Evolutionary conservation across 2,329 filamentous ascomycete species (phyloP).

Genomic region (Cordyceps pruinosa): DNA sequence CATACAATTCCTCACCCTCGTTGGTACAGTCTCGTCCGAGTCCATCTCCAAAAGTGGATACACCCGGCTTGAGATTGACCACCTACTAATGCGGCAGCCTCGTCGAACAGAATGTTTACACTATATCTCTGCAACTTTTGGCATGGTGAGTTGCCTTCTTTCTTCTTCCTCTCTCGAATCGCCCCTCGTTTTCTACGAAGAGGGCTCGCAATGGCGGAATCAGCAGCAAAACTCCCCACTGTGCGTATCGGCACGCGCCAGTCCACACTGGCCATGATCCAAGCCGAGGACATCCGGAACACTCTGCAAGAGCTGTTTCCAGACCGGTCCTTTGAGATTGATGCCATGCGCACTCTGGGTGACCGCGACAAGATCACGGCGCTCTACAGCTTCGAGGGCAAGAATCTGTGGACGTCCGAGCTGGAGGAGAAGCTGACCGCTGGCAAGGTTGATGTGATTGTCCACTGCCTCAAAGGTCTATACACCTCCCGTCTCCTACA

Average conservation of each 20-base stretch:
- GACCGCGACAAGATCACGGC: constrained; percentile 89
- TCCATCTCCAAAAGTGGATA: too few relatives aligned
- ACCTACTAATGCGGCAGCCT: too few relatives aligned
- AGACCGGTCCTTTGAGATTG: constrained; percentile 63
- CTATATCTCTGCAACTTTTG: too few relatives aligned
- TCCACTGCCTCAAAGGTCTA: constrained; percentile 74
- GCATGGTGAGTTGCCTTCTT: not conserved
- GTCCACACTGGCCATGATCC: constrained; percentile 76
- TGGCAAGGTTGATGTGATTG: constrained; percentile 70
- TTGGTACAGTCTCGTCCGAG: too few relatives aligned
- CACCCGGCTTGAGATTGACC: too few relatives aligned
- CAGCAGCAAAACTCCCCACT: constrained; percentile 30
- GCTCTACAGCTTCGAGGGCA: constrained; percentile 81
- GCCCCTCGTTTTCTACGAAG: not conserved
- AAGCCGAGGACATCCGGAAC: constrained; percentile 71
- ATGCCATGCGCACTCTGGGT: constrained; percentile 74
- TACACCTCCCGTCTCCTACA: not conserved
- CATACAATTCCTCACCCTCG: too few relatives aligned
- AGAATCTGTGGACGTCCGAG: constrained; percentile 93
- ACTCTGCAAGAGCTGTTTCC: constrained; percentile 62
- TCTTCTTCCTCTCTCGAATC: not conserved
- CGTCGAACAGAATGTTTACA: too few relatives aligned
- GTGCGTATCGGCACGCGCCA: constrained; percentile 79
- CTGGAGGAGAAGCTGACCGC: constrained; percentile 72
- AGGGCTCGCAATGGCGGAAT: constrained; percentile 19